These are phyloP conservation scores for Candida mattraensis DNA, from an alignment of 805 yeast species.

Conservation along the genomic window DNA sequence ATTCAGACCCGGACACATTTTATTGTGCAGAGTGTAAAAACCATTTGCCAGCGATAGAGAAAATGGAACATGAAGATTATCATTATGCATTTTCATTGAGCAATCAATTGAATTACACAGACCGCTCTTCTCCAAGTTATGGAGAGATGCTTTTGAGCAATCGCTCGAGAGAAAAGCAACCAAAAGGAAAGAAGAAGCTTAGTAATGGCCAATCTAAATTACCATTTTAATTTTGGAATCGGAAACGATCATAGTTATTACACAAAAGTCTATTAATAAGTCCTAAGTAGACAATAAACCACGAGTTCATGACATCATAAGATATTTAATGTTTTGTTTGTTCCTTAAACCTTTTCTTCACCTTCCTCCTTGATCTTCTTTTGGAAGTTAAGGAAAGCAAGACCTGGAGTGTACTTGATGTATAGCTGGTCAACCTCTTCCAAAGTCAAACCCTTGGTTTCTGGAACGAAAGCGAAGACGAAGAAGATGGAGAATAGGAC, in stretches of 20 bases:
- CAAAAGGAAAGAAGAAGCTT: constrained; percentile 6
- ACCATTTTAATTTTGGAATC: constrained; percentile 11
- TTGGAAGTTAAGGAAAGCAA: constrained; percentile 25
- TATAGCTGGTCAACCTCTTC: constrained; percentile 59
- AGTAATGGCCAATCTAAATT: constrained; percentile 17
- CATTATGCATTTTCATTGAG: constrained; percentile 29
- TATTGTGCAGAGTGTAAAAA: constrained; percentile 20
- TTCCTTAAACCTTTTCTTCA: constrained; percentile 2
- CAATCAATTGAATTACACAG: constrained; percentile 17
- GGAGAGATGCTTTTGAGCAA: constrained; percentile 17
- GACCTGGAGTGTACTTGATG: constrained; percentile 36
- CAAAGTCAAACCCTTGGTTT: constrained; percentile 55
- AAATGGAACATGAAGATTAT: constrained; percentile 29
- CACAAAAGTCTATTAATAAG: neutral
- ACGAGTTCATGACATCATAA: too few species aligned
- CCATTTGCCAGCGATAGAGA: constrained; percentile 4
- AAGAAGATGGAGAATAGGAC: constrained; percentile 52
- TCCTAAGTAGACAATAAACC: neutral
- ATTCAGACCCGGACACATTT: too few species aligned
- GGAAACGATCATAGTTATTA: neutral
- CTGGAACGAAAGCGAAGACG: constrained; percentile 53
- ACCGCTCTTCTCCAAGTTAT: constrained; percentile 8
- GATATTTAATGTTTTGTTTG: too few species aligned
- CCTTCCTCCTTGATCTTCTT: constrained; percentile 15
- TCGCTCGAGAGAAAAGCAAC: too few species aligned